Percentiles rank a stretch among this genome's conserved stretches.
These are phyloP conservation scores for Penicillium lividum DNA, from an alignment of 495 filamentous ascomycete genomes.

Conservation along the genomic window DNA sequence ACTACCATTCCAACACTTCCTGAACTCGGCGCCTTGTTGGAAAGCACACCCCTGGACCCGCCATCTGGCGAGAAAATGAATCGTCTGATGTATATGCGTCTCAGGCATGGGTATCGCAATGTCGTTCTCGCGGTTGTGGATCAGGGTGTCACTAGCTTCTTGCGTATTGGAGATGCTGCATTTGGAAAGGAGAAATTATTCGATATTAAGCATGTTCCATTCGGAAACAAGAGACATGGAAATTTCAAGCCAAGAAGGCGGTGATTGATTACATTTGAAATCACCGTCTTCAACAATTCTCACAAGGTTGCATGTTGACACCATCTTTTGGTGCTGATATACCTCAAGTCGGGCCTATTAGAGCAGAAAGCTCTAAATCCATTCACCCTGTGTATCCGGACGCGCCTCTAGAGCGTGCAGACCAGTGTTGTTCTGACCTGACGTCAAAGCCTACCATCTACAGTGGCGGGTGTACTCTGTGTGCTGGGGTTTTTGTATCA, in stretches of 20 bases:
- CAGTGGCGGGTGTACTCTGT: neutral
- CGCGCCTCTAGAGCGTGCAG: neutral
- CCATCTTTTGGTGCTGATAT: neutral
- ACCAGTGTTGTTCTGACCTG: neutral
- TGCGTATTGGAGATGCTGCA: conserved; percentile 74
- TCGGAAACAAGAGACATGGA: conserved; percentile 41
- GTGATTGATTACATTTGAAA: conserved; percentile 20
- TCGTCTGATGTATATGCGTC: conserved; percentile 59
- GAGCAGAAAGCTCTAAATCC: neutral
- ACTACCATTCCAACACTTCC: conserved; percentile 68
- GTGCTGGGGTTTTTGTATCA: neutral
- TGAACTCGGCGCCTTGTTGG: conserved; percentile 69
- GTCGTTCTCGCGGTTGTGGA: conserved; percentile 88
- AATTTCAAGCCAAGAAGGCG: conserved; percentile 37
- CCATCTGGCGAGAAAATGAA: conserved; percentile 53
- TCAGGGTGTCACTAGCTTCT: conserved; percentile 83
- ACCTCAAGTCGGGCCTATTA: neutral
- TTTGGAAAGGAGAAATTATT: conserved; percentile 77
- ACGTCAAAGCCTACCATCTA: neutral
- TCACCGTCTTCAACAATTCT: neutral
- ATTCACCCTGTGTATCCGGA: neutral
- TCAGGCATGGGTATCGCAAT: conserved; percentile 83
- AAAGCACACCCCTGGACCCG: conserved; percentile 64
- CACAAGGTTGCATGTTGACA: neutral
- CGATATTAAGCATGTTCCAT: conserved; percentile 32